Evolutionary conservation across 768 basidiomycete species (phyloP).

Genomic region (Trametes cingulata): DNA sequence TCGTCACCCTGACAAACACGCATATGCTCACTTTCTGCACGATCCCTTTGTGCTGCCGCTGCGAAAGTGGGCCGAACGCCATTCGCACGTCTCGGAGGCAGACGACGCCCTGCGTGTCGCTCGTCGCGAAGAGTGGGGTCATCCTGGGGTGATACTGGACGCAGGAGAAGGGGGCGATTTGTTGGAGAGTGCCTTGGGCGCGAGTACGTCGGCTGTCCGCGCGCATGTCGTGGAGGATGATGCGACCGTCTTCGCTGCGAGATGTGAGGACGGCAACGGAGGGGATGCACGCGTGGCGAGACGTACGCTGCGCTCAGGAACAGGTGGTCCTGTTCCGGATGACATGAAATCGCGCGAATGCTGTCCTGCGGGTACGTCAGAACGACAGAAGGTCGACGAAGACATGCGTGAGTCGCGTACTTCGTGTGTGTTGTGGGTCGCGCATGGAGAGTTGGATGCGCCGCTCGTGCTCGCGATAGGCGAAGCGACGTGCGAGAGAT

Average conservation of each 20-base stretch:
- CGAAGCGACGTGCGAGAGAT: conserved; percentile 19
- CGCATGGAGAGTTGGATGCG: neutral
- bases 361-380: conserved; percentile 47
- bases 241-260: conserved; percentile 67
- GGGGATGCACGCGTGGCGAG: neutral
- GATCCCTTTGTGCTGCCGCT: conserved; percentile 50
- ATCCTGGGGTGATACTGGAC: conserved; percentile 68
- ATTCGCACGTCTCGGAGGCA: conserved; percentile 72
- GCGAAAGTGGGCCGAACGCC: conserved; percentile 60
- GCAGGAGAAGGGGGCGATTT: conserved; percentile 58
- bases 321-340: conserved; percentile 66
- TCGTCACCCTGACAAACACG: neutral
- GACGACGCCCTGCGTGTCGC: conserved; percentile 58
- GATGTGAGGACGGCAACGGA: neutral
- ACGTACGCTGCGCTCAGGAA: conserved; percentile 69
- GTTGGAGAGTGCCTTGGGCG: conserved; percentile 54
- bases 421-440: conserved; percentile 22
- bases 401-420: conserved; percentile 24
- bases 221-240: conserved; percentile 64
- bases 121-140: conserved; percentile 69
- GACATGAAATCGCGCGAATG: conserved; percentile 64
- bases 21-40: conserved; percentile 48
- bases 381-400: too few relatives aligned
- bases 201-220: conserved; percentile 33
- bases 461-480: neutral